Base-by-base conservation (phyloP, 1,284 basidiomycete species). In the Hymenochaete sp. region DNA sequence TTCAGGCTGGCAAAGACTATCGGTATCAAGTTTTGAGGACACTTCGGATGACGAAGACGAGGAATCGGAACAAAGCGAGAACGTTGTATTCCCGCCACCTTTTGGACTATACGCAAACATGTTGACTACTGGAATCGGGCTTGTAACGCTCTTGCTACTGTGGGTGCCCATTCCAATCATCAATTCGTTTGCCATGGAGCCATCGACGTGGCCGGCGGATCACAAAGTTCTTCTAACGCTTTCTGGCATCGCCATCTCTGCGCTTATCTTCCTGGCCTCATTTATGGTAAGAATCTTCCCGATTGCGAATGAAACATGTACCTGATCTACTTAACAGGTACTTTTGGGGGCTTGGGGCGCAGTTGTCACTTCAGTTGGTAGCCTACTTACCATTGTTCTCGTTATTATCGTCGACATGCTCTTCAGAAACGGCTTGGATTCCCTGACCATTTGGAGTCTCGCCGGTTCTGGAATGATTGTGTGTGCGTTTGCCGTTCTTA, bases 301-400 rank as follows among this genome's bases (percentile, higher is more conserved):
- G 25, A 48, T 31, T 35, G 8, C 13, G 32, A 35, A n/a, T 35
- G 5, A n/a, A 35, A n/a, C 32, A 45, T 48, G 24, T 19, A 11
- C 18, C 22, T 47, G 40, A 44, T 48, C n/a, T n/a, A n/a, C n/a
- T n/a, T n/a, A 46, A 10, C 50, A 89, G 86, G 73, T 87, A 45
- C 64, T 91, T 2, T 62, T 92, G 31, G 81, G 80, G 14, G 58
- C 83, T 10, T 92, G 86, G 88, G 90, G 89, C 4, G 87, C 89
- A 2, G 77, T 92, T 36, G 73, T 89, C 41, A 77, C 77, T n/a
- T 86, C 84, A 6, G 86, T 91, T 32, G 87, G 86, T 36, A 85
- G 73, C 59, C 70, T 93, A 14, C 69, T 90, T 40, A 91, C 89
- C 5, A 90, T 91, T 53, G 82, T 91, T 22, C 71, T 92, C 37